phyloP scores from a whole-genome alignment of 2,329 filamentous ascomycete genomes.

The Gaeumannomyces tritici region DNA sequence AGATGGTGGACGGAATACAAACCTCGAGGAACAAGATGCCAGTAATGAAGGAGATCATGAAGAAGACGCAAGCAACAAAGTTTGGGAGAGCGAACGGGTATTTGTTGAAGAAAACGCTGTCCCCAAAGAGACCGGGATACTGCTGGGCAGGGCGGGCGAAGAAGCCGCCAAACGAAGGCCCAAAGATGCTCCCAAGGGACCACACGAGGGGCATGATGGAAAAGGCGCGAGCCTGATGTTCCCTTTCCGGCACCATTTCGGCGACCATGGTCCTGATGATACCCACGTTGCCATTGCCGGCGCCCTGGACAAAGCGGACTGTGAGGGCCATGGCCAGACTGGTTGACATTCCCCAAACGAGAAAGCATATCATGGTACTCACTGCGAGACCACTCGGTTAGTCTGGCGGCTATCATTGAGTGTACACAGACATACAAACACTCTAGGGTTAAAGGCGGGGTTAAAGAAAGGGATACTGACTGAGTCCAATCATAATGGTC shows the following conservation, averaged over 20 bases:
- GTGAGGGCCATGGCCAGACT: constrained; percentile 71
- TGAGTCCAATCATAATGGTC: constrained; percentile 62
- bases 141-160: constrained; percentile 73
- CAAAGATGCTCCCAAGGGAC: constrained; percentile 80
- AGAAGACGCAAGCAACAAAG: constrained; percentile 64
- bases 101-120: constrained; percentile 55
- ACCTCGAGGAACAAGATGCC: constrained; percentile 72
- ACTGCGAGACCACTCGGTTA: constrained; percentile 14
- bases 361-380: constrained; percentile 71
- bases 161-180: constrained; percentile 78
- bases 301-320: constrained; percentile 68
- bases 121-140: constrained; percentile 61
- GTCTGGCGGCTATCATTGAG: too few species aligned
- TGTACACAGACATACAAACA: not conserved
- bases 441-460: not conserved
- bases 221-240: constrained; percentile 81
- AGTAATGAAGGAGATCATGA: constrained; percentile 64
- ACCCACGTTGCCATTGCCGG: constrained; percentile 86
- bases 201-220: constrained; percentile 88
- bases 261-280: constrained; percentile 89
- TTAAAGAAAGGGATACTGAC: not conserved
- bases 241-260: constrained; percentile 80
- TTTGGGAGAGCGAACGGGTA: constrained; percentile 85
- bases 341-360: constrained; percentile 77
- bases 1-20: constrained; percentile 7